A percentile compares a stretch with the other conserved stretches of the same genome.
These are phyloP conservation scores for Fragaria ananassa DNA, from an alignment of 306 rosid genomes.

Conservation along the genomic window DNA sequence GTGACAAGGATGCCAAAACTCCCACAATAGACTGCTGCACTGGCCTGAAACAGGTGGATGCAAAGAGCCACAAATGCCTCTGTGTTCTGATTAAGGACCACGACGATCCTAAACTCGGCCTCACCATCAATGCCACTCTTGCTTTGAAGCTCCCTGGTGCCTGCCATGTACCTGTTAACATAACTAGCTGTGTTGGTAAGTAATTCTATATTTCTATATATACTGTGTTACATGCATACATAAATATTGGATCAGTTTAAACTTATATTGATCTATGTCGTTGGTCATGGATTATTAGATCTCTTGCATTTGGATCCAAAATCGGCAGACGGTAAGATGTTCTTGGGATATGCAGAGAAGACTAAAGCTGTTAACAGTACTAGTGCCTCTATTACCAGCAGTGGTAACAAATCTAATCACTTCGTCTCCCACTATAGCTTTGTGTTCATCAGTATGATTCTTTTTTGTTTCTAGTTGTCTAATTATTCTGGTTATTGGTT, in stretches of 20 bases:
- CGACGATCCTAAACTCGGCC: slow-evolving; percentile 68
- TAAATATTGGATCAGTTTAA: not conserved
- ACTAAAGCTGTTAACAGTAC: slow-evolving; percentile 9
- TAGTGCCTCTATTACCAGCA: slow-evolving; percentile 31
- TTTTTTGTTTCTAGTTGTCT: not conserved
- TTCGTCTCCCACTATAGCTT: not conserved
- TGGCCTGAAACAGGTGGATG: slow-evolving; percentile 48
- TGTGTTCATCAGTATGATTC: not conserved
- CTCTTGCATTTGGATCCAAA: slow-evolving; percentile 65
- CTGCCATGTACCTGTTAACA: slow-evolving; percentile 50
- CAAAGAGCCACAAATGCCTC: slow-evolving; percentile 58
- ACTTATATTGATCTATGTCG: no score
- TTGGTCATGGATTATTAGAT: slow-evolving; percentile 37
- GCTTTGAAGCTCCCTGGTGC: slow-evolving; percentile 52
- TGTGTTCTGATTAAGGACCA: slow-evolving; percentile 66
- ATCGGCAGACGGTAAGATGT: slow-evolving; percentile 55
- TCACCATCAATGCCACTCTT: slow-evolving; percentile 52
- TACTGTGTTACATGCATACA: not conserved
- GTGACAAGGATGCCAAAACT: slow-evolving; percentile 41
- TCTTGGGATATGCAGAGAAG: slow-evolving; percentile 30
- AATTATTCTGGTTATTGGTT: not conserved
- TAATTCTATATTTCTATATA: not conserved
- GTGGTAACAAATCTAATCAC: slow-evolving; percentile 22
- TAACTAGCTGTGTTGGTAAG: slow-evolving; percentile 57
- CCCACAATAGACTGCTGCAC: slow-evolving; percentile 73